Evolutionary conservation across 2,329 filamentous ascomycete species (phyloP).

Genomic region (Colletotrichum musicola): DNA sequence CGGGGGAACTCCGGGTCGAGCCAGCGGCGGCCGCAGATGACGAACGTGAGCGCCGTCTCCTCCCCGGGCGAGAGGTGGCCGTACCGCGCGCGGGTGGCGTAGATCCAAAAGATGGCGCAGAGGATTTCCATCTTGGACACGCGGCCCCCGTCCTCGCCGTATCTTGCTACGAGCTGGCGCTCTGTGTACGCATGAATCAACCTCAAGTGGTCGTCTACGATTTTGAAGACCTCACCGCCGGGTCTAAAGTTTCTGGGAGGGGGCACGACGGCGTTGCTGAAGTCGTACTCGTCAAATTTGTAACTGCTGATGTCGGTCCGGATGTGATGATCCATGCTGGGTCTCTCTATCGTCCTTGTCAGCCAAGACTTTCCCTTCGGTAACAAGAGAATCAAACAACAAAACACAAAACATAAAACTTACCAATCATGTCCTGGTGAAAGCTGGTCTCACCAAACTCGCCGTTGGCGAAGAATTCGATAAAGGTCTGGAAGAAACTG

Average conservation of each 20-base stretch:
- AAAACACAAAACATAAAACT: neutral
- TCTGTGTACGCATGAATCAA: too few relatives aligned
- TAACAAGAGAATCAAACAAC: too few relatives aligned
- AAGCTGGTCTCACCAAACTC: neutral
- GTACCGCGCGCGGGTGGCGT: conserved; percentile 18
- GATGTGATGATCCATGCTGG: neutral
- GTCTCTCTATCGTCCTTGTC: neutral
- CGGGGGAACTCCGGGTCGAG: neutral
- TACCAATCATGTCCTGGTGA: neutral
- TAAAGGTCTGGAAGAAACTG: conserved; percentile 17
- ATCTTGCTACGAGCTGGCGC: too few relatives aligned
- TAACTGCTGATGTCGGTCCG: neutral
- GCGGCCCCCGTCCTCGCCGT: neutral
- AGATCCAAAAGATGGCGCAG: conserved; percentile 24
- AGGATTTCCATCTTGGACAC: conserved; percentile 20
- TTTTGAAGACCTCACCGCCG: neutral
- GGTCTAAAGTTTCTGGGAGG: too few relatives aligned
- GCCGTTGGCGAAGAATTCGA: conserved; percentile 25
- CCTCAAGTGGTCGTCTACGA: neutral
- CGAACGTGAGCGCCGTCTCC: conserved; percentile 15
- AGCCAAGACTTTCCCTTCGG: neutral
- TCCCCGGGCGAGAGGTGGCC: conserved; percentile 1
- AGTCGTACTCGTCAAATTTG: conserved; percentile 18
- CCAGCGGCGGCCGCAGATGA: conserved; percentile 7
- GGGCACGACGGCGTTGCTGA: neutral